Evolutionary conservation across 2,329 filamentous ascomycete species (phyloP).

Genomic region (Aspergillus aculeatinus): DNA sequence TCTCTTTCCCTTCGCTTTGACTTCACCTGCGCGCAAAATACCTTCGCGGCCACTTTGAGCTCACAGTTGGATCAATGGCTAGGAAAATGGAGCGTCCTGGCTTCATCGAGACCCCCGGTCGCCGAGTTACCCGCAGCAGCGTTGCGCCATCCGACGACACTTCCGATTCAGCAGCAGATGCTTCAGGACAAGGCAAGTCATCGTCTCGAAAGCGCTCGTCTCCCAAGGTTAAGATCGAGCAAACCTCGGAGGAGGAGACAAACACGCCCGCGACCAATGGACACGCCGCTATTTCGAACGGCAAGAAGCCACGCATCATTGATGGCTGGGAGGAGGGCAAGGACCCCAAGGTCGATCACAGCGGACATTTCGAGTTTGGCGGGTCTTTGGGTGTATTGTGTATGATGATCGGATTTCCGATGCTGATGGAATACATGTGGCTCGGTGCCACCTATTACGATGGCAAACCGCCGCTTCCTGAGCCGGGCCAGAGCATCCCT

Average conservation of each 20-base stretch:
- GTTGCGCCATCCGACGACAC: conserved; percentile 33
- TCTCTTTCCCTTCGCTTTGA: neutral
- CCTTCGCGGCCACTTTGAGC: neutral
- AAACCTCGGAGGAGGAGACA: conserved; percentile 23
- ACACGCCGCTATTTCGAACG: conserved; percentile 18
- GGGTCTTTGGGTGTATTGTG: conserved; percentile 74
- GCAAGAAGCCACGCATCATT: conserved; percentile 33
- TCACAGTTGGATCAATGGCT: conserved; percentile 5
- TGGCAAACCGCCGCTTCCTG: conserved; percentile 72
- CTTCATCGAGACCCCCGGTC: conserved; percentile 53
- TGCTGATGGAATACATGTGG: conserved; percentile 99
- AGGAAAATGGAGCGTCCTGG: conserved; percentile 55
- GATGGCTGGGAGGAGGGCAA: conserved; percentile 44
- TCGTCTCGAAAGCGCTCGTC: conserved; percentile 33
- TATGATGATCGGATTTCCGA: conserved; percentile 92
- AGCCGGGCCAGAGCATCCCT: conserved; percentile 62
- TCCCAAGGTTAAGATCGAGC: conserved; percentile 29
- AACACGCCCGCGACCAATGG: conserved; percentile 22
- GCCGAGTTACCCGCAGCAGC: conserved; percentile 47
- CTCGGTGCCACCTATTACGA: conserved; percentile 90
- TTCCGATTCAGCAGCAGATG: conserved; percentile 27
- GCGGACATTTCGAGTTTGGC: conserved; percentile 74
- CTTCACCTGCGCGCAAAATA: neutral
- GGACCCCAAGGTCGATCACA: conserved; percentile 47
- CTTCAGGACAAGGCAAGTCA: conserved; percentile 23